Conservation (phyloP, 768 basidiomycete genomes). For the Punctularia strigosozonata region DNA sequence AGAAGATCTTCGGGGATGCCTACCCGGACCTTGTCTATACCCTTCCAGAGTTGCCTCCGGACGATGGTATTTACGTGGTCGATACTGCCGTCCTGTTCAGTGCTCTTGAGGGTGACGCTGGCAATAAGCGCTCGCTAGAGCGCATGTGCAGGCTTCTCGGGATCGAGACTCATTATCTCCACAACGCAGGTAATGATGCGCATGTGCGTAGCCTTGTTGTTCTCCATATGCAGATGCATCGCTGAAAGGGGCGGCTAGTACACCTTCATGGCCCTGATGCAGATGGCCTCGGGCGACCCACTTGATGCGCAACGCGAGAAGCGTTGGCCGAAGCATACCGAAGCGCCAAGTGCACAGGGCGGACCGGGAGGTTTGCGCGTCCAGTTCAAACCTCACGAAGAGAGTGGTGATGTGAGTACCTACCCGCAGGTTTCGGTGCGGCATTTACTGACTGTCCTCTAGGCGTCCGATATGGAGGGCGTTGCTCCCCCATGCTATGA, state of each 20-base stretch:
- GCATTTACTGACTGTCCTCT: no score
- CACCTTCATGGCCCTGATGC: constrained; percentile 50
- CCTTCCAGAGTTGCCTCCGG: constrained; percentile 44
- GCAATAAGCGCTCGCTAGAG: constrained; percentile 43
- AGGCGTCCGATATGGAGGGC: no score
- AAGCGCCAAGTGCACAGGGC: constrained; percentile 4
- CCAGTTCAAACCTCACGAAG: constrained; percentile 46
- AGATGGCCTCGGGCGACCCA: constrained; percentile 66
- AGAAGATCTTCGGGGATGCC: constrained; percentile 36
- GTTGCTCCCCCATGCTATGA: no score
- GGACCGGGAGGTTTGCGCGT: constrained; percentile 31
- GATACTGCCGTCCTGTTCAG: constrained; percentile 70
- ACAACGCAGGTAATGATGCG: constrained; percentile 86
- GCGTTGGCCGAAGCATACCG: constrained; percentile 63
- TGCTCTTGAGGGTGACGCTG: constrained; percentile 54
- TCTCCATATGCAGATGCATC: background rate
- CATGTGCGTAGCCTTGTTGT: constrained; percentile 33
- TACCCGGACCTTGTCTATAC: constrained; percentile 39
- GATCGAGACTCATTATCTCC: constrained; percentile 41
- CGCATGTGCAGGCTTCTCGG: constrained; percentile 54
- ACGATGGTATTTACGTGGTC: constrained; percentile 47
- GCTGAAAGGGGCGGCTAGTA: constrained; percentile 30
- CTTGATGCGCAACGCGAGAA: constrained; percentile 67
- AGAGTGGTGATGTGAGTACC: constrained; percentile 17
- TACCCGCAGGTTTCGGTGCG: no score